These are phyloP conservation scores for Theileria orientalis DNA, from an alignment of 169 alveolate genomes.

Conservation along the genomic window DNA sequence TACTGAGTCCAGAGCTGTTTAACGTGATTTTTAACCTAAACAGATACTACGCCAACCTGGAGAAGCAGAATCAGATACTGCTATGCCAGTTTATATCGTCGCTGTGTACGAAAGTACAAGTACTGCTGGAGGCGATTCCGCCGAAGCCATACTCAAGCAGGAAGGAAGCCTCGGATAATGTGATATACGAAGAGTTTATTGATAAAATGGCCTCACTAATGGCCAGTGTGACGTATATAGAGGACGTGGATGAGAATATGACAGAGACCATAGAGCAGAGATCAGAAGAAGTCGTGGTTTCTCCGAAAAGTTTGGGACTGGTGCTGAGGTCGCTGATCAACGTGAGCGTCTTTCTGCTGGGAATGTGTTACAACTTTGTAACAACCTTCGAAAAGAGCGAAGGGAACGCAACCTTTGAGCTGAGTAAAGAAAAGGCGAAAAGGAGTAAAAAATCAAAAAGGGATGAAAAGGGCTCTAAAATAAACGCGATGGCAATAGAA, in stretches of 20 bases:
- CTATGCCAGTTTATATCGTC: conserved; percentile 28
- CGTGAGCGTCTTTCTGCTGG: conserved; percentile 43
- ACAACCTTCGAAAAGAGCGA: conserved; percentile 30
- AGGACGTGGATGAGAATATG: background rate
- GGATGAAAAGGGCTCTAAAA: conserved; percentile 22
- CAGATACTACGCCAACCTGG: conserved; percentile 42
- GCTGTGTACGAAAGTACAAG: conserved; percentile 31
- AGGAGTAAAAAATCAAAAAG: conserved; percentile 3
- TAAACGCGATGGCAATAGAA: conserved; percentile 48
- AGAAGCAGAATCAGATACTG: conserved; percentile 25
- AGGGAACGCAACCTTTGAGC: conserved; percentile 25
- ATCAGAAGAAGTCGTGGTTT: conserved; percentile 5
- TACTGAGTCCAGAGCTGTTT: conserved; percentile 43
- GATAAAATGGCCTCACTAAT: background rate
- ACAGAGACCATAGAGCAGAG: background rate
- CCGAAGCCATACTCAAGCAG: conserved; percentile 43
- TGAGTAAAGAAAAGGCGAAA: conserved; percentile 26
- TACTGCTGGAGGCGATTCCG: conserved; percentile 41
- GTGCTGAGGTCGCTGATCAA: conserved; percentile 52
- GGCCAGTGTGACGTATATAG: background rate
- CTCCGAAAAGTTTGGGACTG: conserved; percentile 41
- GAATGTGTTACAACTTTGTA: conserved; percentile 40
- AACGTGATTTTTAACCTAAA: conserved; percentile 44
- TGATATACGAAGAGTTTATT: conserved; percentile 25
- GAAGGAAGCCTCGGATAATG: conserved; percentile 26